These are phyloP conservation scores for Cochlearia excelsa DNA, from an alignment of 345 rosid species.

Conservation along the genomic window DNA sequence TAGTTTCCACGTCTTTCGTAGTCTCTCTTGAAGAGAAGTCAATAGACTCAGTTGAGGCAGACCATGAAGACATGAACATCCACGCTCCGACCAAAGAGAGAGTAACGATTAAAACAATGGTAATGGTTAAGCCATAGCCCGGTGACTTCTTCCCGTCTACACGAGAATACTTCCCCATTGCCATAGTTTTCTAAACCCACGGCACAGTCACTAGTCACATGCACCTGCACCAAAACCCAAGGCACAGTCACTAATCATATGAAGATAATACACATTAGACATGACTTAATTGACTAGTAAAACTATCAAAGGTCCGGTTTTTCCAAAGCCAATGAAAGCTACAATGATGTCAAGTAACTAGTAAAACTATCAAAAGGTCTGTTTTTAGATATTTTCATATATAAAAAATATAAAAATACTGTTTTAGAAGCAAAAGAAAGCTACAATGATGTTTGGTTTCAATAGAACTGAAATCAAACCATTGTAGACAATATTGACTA, in stretches of 20 bases:
- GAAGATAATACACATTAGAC: constrained; percentile 12
- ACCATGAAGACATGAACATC: constrained; percentile 79
- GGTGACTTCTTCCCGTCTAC: constrained; percentile 66
- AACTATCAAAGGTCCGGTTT: constrained; percentile 9
- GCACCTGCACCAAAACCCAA: constrained; percentile 26
- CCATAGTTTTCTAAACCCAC: constrained; percentile 44
- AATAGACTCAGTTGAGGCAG: constrained; percentile 43
- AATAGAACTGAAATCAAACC: not conserved
- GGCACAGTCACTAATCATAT: constrained; percentile 6
- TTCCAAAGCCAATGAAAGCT: not conserved
- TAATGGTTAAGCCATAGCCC: constrained; percentile 57
- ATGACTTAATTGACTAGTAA: not conserved
- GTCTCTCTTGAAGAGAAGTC: constrained; percentile 26
- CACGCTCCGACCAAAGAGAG: constrained; percentile 76
- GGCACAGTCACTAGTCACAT: constrained; percentile 26
- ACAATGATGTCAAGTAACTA: not conserved
- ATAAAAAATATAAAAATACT: too few relatives aligned
- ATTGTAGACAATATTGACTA: too few relatives aligned
- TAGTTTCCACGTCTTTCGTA: constrained; percentile 37
- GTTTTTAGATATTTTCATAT: too few relatives aligned
- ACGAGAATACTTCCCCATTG: constrained; percentile 56
- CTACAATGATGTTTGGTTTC: constrained; percentile 1
- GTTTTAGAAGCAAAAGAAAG: not conserved
- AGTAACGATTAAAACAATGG: constrained; percentile 56
- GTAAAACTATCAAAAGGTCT: not conserved